These are phyloP conservation scores for Penicillium sp. DNA, from an alignment of 2,329 filamentous ascomycete species.

Conservation along the genomic window DNA sequence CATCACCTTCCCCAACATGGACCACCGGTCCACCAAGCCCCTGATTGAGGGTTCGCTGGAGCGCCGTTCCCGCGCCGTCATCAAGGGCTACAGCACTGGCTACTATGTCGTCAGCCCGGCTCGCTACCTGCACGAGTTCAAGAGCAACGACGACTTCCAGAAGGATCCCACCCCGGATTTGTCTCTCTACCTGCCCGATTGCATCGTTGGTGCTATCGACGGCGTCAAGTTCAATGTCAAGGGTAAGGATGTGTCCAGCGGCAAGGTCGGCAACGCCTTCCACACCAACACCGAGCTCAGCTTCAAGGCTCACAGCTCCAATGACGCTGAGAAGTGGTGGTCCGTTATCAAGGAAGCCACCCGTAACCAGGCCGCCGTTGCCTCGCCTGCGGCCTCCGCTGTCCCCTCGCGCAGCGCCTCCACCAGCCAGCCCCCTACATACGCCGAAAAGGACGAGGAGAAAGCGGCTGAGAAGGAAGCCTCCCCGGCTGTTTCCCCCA, in stretches of 20 bases:
- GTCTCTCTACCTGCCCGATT: conserved; percentile 89
- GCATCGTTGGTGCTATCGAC: conserved; percentile 67
- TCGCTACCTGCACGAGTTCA: conserved; percentile 93
- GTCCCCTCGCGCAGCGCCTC: conserved; percentile 12
- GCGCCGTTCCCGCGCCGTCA: conserved; percentile 84
- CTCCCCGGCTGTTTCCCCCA: background rate
- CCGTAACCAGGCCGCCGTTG: conserved; percentile 15
- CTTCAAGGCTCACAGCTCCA: conserved; percentile 82
- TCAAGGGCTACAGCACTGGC: conserved; percentile 70
- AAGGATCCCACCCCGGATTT: conserved; percentile 68
- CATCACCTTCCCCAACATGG: conserved; percentile 84
- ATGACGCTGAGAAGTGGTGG: conserved; percentile 83
- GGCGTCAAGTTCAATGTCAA: conserved; percentile 91
- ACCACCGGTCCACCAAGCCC: conserved; percentile 74
- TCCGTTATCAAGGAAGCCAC: conserved; percentile 58
- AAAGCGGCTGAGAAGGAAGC: conserved; percentile 4
- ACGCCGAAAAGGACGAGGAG: conserved; percentile 22
- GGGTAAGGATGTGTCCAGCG: conserved; percentile 83
- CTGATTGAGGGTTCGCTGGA: conserved; percentile 86
- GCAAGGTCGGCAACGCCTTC: conserved; percentile 75
- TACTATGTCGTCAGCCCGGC: conserved; percentile 91
- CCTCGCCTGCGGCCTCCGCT: conserved; percentile 3
- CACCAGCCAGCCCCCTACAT: conserved; percentile 23
- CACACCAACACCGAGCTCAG: conserved; percentile 73
- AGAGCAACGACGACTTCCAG: conserved; percentile 74